Percentiles rank a stretch among this genome's conserved stretches.
Conservation (phyloP, 2,329 filamentous ascomycete genomes). For the Chaetomium sp. region DNA sequence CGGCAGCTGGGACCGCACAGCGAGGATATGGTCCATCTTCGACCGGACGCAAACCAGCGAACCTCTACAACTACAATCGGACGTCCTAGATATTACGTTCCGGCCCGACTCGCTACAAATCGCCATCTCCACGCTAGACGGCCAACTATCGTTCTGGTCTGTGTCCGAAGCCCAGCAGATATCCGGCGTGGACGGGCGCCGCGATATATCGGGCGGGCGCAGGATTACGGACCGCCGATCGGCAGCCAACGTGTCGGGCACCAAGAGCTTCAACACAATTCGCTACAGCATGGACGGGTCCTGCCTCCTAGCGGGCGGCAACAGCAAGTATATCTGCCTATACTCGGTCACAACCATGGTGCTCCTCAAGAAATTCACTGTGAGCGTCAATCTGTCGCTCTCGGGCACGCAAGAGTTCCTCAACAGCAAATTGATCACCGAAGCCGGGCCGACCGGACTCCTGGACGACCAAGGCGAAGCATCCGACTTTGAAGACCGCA, state of each 20-base stretch:
- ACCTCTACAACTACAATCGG: slow-evolving; percentile 83
- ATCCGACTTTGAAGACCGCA: slow-evolving; percentile 79
- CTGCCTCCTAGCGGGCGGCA: slow-evolving; percentile 83
- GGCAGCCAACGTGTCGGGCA: slow-evolving; percentile 82
- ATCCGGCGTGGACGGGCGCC: slow-evolving; percentile 77
- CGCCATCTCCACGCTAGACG: slow-evolving; percentile 86
- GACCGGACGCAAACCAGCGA: slow-evolving; percentile 90
- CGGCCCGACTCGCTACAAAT: slow-evolving; percentile 87
- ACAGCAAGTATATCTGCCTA: slow-evolving; percentile 97
- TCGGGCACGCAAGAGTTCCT: slow-evolving; percentile 96
- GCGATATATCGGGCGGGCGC: slow-evolving; percentile 88
- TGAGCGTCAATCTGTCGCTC: slow-evolving; percentile 90
- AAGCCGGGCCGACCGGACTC: slow-evolving; percentile 78
- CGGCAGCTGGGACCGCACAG: slow-evolving; percentile 94
- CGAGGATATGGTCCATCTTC: slow-evolving; percentile 94
- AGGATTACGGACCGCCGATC: slow-evolving; percentile 82
- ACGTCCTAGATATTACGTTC: slow-evolving; percentile 80
- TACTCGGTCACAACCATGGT: slow-evolving; percentile 94
- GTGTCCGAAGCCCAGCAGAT: slow-evolving; percentile 82
- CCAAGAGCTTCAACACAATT: slow-evolving; percentile 83
- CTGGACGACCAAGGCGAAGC: slow-evolving; percentile 83
- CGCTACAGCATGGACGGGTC: slow-evolving; percentile 88
- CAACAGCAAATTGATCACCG: slow-evolving; percentile 85
- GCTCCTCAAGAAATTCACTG: slow-evolving; percentile 88
- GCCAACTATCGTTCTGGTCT: slow-evolving; percentile 92